These are phyloP conservation scores for Sordariomycetes sp. DNA, from an alignment of 2,329 filamentous ascomycete species.

Conservation along the genomic window DNA sequence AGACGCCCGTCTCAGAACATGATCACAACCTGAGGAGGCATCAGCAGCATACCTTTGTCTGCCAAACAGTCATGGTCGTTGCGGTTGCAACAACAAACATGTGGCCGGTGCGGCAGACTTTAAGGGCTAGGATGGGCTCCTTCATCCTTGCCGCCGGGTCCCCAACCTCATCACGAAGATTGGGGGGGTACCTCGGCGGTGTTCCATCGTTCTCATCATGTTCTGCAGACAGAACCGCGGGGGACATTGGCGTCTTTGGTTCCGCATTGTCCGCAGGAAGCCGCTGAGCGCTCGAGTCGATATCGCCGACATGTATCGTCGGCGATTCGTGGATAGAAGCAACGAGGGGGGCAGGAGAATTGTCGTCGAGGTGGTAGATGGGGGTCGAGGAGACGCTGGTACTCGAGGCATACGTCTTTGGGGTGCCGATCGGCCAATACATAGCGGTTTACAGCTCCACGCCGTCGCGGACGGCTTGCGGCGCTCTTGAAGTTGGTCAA, in stretches of 20 bases:
- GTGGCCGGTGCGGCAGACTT: constrained; percentile 66
- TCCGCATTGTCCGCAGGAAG: not conserved
- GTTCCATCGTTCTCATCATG: constrained; percentile 27
- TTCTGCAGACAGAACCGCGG: constrained; percentile 45
- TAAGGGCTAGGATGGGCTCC: constrained; percentile 61
- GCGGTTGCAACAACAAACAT: constrained; percentile 78
- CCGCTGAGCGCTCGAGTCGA: not conserved
- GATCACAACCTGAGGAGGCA: constrained; percentile 4
- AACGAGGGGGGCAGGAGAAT: constrained; percentile 2
- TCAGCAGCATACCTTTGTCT: constrained; percentile 59
- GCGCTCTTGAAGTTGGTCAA: not conserved
- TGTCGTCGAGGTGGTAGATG: constrained; percentile 39
- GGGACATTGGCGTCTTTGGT: constrained; percentile 41
- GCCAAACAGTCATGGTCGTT: constrained; percentile 86
- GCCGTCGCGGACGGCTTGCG: not conserved
- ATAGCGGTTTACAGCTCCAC: constrained; percentile 19
- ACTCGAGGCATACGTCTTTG: constrained; percentile 69
- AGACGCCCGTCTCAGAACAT: constrained; percentile 5
- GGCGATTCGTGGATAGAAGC: no score
- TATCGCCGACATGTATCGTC: not conserved
- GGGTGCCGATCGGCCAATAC: constrained; percentile 86
- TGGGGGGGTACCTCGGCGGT: constrained; percentile 11
- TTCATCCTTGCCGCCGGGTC: constrained; percentile 22
- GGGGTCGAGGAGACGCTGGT: constrained; percentile 43
- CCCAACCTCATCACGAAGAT: constrained; percentile 14